Evolutionary conservation across 1,284 basidiomycete species (phyloP).

Genomic region (Anthracocystis setariae): DNA sequence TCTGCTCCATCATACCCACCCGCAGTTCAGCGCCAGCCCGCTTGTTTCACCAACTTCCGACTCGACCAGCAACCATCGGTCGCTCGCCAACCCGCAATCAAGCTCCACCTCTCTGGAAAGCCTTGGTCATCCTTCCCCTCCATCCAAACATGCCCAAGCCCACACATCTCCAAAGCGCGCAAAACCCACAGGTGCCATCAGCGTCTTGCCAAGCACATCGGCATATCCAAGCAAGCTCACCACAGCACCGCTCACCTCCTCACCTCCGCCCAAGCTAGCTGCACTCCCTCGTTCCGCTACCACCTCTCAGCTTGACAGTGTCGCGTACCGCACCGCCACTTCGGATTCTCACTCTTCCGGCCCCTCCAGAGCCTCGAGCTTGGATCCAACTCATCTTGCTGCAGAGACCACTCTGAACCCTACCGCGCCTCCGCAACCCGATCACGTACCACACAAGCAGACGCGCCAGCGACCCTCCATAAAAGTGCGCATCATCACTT

Average conservation of each 20-base stretch:
- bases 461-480: conserved; percentile 59
- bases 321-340: not conserved
- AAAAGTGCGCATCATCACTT: conserved; percentile 71
- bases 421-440: not conserved
- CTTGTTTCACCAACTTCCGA: conserved; percentile 30
- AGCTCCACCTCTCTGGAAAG: conserved; percentile 32
- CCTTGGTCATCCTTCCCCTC: conserved; percentile 4
- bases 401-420: not conserved
- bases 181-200: conserved; percentile 24
- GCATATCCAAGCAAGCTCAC: not conserved
- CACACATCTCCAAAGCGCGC: conserved; percentile 3
- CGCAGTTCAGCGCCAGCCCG: conserved; percentile 30
- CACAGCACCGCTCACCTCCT: conserved; percentile 3
- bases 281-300: conserved; percentile 25
- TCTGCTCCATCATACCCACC: conserved; percentile 30
- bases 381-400: conserved; percentile 28
- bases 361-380: conserved; percentile 36
- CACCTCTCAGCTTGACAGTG: conserved; percentile 18
- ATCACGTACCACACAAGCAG: not conserved
- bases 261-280: conserved; percentile 21
- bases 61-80: conserved; percentile 18
- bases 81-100: conserved; percentile 8
- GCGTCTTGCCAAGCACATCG: conserved; percentile 10
- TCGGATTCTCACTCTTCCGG: conserved; percentile 12
- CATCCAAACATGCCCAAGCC: conserved; percentile 4